phyloP scores from a whole-genome alignment of 192 early-diverging fungal species.

The Coemansia guatemalensis region DNA sequence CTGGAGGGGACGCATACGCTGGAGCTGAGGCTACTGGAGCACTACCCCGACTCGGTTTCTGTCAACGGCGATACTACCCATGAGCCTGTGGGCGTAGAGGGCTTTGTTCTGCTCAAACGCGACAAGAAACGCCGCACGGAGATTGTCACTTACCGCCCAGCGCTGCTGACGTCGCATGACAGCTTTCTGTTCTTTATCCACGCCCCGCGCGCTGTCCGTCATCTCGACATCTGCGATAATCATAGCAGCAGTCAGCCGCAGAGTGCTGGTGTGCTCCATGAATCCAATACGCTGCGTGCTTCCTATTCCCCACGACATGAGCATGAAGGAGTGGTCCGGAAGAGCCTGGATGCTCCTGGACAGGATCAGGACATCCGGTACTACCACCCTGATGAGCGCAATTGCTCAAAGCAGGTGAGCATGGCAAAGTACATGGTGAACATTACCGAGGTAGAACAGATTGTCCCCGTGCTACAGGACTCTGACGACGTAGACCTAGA shows the following conservation, averaged over 20 bases:
- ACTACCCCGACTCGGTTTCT: slow-evolving; percentile 35
- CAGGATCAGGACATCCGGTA: slow-evolving; percentile 15
- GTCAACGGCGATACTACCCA: slow-evolving; percentile 8
- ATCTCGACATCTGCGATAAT: slow-evolving; percentile 25
- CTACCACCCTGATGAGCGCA: slow-evolving; percentile 26
- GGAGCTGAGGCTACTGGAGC: slow-evolving; percentile 40
- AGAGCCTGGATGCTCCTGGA: background rate
- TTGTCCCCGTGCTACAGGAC: slow-evolving; percentile 20
- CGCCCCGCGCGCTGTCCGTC: slow-evolving; percentile 34
- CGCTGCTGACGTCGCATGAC: slow-evolving; percentile 37
- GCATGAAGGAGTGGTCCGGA: background rate
- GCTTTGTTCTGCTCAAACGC: slow-evolving; percentile 46
- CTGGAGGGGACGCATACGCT: slow-evolving; percentile 42
- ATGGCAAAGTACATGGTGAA: slow-evolving; percentile 45
- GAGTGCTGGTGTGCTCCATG: background rate
- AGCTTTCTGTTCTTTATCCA: slow-evolving; percentile 37
- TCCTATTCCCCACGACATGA: background rate
- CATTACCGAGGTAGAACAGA: slow-evolving; percentile 41
- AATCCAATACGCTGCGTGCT: background rate
- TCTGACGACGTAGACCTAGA: slow-evolving; percentile 1
- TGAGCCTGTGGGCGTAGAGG: slow-evolving; percentile 42
- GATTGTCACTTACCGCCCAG: slow-evolving; percentile 31
- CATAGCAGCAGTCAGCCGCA: slow-evolving; percentile 3
- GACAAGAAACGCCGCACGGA: slow-evolving; percentile 27
- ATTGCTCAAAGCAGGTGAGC: slow-evolving; percentile 44